Evolutionary conservation across 116 monocot species (phyloP), one percentile per base, ranked within the genome.

Genomic region (Iris pallida): DNA sequence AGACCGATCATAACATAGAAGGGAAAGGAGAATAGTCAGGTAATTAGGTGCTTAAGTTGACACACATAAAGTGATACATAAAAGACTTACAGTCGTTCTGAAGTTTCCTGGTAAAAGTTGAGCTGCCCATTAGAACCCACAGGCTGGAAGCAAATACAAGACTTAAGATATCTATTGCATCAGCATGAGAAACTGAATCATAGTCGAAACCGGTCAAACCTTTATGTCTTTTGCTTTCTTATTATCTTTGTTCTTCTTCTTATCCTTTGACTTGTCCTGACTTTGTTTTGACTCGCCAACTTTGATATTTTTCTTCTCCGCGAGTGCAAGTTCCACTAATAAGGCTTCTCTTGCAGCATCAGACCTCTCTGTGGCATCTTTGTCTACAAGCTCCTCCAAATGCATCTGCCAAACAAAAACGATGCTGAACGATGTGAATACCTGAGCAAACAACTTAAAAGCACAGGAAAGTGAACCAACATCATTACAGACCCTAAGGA

Each of bases 291-390:
- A 64, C 55, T 94, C 86, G 20, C 68, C 72, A 47, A 67, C 76
- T 73, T 74, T 89, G 5, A 20, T 59, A 66, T 59, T 81, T 70
- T 75, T 96, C 68, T 89, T 84, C 55, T 83, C 89, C 89, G 88
- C 92, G 66, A 76, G 72, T 42, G 84, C 96, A 68, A 96, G 92
- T 75, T 96, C 96, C 46, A 86, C 96, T 42, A 96, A 64, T 68
- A 96, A 86, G 63, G 96, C 96, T 79, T 96, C 86, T 58, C 82
- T 81, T 59, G 89, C 92, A 70, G 96, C 92, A 69, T 91, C 88
- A 80, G 96, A 91, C 64, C 80, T 96, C 73, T 89, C 91, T 11
- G 66, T 75, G 8, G 96, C 96, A 85, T 91, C 96, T 78, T 89
- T 96, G 64, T 96, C 91, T 16, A 91, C 89, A 30, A 91, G 75